Conservation (phyloP, 2,329 filamentous ascomycete genomes). For the Talaromyces sp. region DNA sequence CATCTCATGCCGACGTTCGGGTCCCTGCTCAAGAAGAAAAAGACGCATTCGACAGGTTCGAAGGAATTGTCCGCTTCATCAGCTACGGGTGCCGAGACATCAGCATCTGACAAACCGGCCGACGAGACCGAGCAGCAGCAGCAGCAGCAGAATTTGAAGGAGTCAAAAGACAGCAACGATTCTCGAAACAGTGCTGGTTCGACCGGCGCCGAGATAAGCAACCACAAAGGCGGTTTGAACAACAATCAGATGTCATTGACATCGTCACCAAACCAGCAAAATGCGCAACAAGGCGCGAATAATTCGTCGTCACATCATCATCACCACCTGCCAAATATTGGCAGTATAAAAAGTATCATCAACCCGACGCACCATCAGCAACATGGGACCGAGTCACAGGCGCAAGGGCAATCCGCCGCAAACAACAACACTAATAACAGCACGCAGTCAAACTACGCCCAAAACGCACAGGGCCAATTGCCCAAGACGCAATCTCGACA, state of each 20-base stretch:
- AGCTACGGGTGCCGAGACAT: slow-evolving; percentile 54
- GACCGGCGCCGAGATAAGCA: slow-evolving; percentile 13
- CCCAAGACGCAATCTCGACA: slow-evolving; percentile 20
- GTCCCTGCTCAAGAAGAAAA: slow-evolving; percentile 92
- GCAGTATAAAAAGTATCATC: slow-evolving; percentile 80
- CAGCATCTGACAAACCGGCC: slow-evolving; percentile 21
- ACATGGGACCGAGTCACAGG: slow-evolving; percentile 4
- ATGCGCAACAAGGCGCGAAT: slow-evolving; percentile 28
- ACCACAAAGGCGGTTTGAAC: not conserved
- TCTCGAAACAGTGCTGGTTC: slow-evolving; percentile 23
- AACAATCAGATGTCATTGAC: slow-evolving; percentile 29
- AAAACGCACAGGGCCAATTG: slow-evolving; percentile 19
- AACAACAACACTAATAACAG: not conserved
- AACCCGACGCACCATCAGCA: slow-evolving; percentile 54
- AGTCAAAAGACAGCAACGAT: slow-evolving; percentile 19
- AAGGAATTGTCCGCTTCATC: slow-evolving; percentile 64
- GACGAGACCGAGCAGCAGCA: slow-evolving; percentile 19
- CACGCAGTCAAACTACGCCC: not conserved
- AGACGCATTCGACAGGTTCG: slow-evolving; percentile 71
- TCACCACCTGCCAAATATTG: slow-evolving; percentile 57
- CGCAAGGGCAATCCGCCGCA: not conserved
- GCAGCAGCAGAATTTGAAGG: slow-evolving; percentile 14
- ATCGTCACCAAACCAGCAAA: slow-evolving; percentile 32
- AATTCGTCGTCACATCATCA: slow-evolving; percentile 30
- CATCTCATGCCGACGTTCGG: slow-evolving; percentile 83